Evolutionary conservation across 176 grass and related monocot genomes (phyloP).

Genomic region (Lolium multiflorum): DNA sequence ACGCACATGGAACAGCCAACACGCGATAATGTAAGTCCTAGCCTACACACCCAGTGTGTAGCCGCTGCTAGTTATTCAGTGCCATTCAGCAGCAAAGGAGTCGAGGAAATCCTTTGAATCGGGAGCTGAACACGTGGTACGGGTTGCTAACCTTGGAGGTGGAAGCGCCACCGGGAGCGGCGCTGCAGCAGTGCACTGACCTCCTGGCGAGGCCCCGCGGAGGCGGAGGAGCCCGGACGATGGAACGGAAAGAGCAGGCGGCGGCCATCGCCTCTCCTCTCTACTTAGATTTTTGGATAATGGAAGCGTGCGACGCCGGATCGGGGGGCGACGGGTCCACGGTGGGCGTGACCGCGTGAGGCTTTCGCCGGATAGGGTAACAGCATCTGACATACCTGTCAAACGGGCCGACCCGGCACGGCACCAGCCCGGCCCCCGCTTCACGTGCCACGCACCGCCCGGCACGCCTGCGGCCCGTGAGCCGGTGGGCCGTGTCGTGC

Average conservation of each 20-base stretch:
- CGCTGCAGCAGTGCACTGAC: slow-evolving; percentile 28
- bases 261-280: slow-evolving; percentile 36
- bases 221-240: slow-evolving; percentile 28
- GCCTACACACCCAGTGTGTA: neutral
- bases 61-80: neutral
- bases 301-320: no score
- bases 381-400: no score
- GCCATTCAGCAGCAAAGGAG: neutral
- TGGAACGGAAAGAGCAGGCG: slow-evolving; percentile 37
- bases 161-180: slow-evolving; percentile 22
- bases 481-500: no score
- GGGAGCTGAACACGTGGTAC: neutral
- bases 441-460: no score
- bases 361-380: no score
- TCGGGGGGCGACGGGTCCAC: no score
- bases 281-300: no score
- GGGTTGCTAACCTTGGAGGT: slow-evolving; percentile 36
- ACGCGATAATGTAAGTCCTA: neutral
- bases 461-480: no score
- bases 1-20: slow-evolving; percentile 22
- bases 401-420: no score
- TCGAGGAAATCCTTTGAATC: neutral
- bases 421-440: no score
- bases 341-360: no score
- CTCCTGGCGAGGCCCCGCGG: slow-evolving; percentile 9